Percentiles rank a stretch among this genome's conserved stretches.
These are phyloP conservation scores for Oryza meridionalis DNA, from an alignment of 176 grass and related monocot genomes.

Conservation along the genomic window DNA sequence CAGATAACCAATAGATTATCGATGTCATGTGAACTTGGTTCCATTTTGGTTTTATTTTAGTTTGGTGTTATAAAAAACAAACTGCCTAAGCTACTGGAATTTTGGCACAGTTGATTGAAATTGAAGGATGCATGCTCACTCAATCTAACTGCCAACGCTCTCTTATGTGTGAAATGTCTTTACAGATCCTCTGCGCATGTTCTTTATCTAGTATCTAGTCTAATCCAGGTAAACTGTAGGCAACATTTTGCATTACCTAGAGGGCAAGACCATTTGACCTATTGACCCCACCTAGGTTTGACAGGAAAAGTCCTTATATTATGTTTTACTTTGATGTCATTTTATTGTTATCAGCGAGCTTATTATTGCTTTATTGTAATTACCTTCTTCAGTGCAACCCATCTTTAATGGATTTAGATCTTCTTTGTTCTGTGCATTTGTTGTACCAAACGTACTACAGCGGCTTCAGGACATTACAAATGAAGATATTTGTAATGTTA, in stretches of 20 bases:
- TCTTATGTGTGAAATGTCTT: not conserved
- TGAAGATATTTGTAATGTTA: not conserved
- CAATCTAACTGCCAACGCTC: not conserved
- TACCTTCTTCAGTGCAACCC: not conserved
- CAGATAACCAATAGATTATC: not conserved
- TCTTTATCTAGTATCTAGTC: not conserved
- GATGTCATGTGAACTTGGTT: not conserved
- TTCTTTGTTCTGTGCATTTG: not conserved
- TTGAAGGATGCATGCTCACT: not conserved
- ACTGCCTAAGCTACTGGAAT: not conserved
- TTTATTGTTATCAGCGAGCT: not conserved
- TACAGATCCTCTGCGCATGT: not conserved
- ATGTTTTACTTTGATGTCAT: not conserved
- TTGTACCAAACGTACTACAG: not conserved
- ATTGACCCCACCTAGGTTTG: not conserved
- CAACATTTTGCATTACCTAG: not conserved
- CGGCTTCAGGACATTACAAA: not conserved
- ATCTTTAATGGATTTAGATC: not conserved
- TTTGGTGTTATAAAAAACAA: not conserved
- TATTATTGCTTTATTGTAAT: not conserved
- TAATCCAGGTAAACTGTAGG: not conserved
- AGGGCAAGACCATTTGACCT: not conserved
- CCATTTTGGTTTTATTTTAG: not conserved
- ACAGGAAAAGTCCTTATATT: not conserved
- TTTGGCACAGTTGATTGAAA: not conserved